phyloP scores from a whole-genome alignment of 2,329 filamentous ascomycete species.

The Pseudopithomyces maydicus region DNA sequence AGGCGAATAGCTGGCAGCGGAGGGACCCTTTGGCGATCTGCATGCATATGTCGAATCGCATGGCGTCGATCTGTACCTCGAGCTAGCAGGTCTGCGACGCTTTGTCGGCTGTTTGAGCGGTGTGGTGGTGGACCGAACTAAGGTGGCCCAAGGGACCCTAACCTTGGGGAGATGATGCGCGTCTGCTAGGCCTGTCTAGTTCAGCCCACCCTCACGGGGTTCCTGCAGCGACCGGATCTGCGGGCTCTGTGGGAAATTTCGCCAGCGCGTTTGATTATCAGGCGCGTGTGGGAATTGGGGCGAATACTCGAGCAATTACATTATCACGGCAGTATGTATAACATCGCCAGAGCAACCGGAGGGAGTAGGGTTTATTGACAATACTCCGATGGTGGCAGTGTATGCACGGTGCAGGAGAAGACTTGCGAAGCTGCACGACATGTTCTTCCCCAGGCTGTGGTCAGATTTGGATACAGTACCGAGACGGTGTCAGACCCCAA shows the following conservation, averaged over 20 bases:
- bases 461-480: conserved; percentile 7
- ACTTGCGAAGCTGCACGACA: conserved; percentile 15
- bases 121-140: neutral
- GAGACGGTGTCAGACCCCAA: conserved; percentile 3
- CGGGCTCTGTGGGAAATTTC: neutral
- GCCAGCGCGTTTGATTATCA: neutral
- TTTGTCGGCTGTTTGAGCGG: neutral
- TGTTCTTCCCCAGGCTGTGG: conserved; percentile 5
- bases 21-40: neutral
- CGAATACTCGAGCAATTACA: neutral
- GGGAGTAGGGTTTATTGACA: conserved; percentile 1
- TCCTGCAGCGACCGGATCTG: conserved; percentile 5
- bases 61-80: neutral
- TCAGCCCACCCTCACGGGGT: neutral
- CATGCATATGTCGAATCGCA: conserved; percentile 3
- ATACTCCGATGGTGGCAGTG: conserved; percentile 1
- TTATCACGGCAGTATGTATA: neutral
- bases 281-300: neutral
- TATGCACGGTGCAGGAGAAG: neutral
- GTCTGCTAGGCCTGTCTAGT: neutral
- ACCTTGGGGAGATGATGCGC: neutral
- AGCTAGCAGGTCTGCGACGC: neutral
- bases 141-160: neutral
- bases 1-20: conserved; percentile 2
- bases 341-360: conserved; percentile 9